A percentile compares a stretch with the other conserved stretches of the same genome.
These are phyloP conservation scores for Rhododendron molle DNA, from an alignment of 148 eudicot genomes.

Conservation along the genomic window DNA sequence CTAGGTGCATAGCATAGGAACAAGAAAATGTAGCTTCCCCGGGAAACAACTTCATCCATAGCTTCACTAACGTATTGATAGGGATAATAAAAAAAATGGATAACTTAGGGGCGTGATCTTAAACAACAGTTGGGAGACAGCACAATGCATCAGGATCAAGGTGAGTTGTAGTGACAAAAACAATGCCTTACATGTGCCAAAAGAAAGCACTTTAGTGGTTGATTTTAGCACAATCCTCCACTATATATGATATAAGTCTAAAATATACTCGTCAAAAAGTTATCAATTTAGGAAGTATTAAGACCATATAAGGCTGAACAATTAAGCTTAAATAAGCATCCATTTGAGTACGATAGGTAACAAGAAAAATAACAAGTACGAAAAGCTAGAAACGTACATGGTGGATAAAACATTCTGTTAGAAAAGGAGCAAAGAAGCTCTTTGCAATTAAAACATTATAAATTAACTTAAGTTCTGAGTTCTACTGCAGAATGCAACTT, in stretches of 20 bases:
- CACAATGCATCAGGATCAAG: not conserved
- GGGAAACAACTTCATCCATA: not conserved
- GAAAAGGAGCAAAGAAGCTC: not conserved
- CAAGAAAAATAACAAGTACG: not conserved
- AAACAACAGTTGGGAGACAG: not conserved
- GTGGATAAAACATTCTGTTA: not conserved
- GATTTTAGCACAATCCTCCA: not conserved
- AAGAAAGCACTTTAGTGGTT: conserved; percentile 6
- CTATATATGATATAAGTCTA: not conserved
- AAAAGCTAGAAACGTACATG: not conserved
- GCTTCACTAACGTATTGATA: not conserved
- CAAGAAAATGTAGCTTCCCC: not conserved
- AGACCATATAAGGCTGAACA: not conserved
- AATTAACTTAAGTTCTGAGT: not conserved
- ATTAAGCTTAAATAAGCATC: not conserved
- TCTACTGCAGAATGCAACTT: not conserved
- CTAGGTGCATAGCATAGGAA: not conserved
- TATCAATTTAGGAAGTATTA: not conserved
- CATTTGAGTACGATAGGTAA: not conserved
- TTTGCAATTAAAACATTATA: not conserved
- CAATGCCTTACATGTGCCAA: not conserved
- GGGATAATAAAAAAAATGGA: not conserved
- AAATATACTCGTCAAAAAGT: not conserved
- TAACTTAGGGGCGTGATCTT: not conserved
- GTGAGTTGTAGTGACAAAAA: not conserved